These are phyloP conservation scores for Malus orientalis DNA, from an alignment of 306 rosid species.

Conservation along the genomic window DNA sequence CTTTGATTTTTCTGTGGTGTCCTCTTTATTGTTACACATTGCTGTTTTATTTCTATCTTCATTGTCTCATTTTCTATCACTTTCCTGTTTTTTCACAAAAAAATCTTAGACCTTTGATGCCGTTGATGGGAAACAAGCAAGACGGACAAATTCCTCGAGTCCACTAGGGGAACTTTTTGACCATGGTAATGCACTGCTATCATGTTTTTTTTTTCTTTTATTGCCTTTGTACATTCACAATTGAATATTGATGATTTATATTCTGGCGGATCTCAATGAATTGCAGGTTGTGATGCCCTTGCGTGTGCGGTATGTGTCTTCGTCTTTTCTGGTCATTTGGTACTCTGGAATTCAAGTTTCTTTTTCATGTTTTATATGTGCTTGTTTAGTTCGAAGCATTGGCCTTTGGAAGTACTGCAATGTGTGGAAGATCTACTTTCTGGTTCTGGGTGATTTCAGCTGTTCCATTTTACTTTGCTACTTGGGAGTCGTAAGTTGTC, in stretches of 20 bases:
- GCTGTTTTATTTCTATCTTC: conserved; percentile 6
- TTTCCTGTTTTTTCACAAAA: conserved; percentile 6
- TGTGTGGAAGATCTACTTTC: conserved; percentile 84
- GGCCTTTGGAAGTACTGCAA: conserved; percentile 91
- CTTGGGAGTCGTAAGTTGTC: conserved; percentile 93
- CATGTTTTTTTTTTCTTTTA: neutral
- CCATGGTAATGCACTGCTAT: conserved; percentile 55
- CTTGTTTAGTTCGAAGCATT: conserved; percentile 65
- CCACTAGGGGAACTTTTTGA: conserved; percentile 97
- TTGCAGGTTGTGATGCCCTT: conserved; percentile 98
- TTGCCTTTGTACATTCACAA: neutral
- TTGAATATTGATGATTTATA: conserved; percentile 21
- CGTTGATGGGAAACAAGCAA: conserved; percentile 98
- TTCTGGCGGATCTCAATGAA: conserved; percentile 15
- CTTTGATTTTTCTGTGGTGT: neutral
- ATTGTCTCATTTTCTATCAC: neutral
- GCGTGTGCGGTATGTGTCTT: conserved; percentile 77
- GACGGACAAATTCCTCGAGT: conserved; percentile 91
- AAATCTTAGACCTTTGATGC: conserved; percentile 83
- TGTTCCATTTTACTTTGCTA: conserved; percentile 80
- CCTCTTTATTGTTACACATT: neutral
- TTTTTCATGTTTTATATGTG: conserved; percentile 4
- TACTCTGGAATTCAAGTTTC: neutral
- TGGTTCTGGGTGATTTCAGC: conserved; percentile 98
- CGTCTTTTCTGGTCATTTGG: neutral